Conservation (phyloP, 1,139 yeast species). For the Pneumocystis wakefieldiae region DNA sequence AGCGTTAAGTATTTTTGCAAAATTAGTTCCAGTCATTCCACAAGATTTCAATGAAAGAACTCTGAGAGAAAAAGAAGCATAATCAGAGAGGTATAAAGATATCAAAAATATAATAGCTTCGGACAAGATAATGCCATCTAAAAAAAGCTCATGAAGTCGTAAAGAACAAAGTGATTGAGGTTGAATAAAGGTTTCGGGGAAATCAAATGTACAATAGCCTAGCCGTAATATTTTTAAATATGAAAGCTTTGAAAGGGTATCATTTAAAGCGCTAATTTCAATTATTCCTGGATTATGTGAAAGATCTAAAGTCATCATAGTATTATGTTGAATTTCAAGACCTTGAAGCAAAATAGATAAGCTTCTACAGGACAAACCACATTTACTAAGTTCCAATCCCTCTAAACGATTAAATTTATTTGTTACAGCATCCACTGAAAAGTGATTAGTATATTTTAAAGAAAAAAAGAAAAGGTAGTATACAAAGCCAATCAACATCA, state of each 20-base stretch:
- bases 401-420: neutral
- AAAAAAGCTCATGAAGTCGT: neutral
- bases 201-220: neutral
- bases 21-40: neutral
- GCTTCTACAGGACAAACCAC: neutral
- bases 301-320: neutral
- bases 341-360: neutral
- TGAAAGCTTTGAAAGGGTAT: neutral
- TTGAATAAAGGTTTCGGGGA: neutral
- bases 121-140: neutral
- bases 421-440: neutral
- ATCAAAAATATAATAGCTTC: neutral
- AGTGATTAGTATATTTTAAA: neutral
- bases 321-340: neutral
- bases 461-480: neutral
- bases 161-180: neutral
- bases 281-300: neutral
- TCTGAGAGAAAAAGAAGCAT: neutral
- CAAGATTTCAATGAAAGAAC: neutral
- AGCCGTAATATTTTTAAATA: neutral
- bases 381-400: neutral
- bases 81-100: neutral
- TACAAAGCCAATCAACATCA: neutral
- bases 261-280: neutral
- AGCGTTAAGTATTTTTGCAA: neutral